phyloP scores from a whole-genome alignment of 2,329 filamentous ascomycete species.

The Paramyrothecium sp. region DNA sequence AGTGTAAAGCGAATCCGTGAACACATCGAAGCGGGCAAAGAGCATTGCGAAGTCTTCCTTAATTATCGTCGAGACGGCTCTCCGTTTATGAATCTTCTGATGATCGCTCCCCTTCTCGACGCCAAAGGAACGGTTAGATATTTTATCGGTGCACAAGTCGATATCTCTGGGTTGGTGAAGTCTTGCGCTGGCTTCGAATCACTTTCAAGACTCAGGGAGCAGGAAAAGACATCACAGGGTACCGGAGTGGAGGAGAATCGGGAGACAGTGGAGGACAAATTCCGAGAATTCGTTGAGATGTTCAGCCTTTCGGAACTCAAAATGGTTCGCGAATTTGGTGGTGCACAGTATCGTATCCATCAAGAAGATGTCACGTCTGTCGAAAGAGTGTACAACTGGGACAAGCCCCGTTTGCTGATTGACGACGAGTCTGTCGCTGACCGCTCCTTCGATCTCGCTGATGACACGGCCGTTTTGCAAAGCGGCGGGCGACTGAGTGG shows the following conservation, averaged over 20 bases:
- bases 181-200: constrained; percentile 65
- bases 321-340: constrained; percentile 61
- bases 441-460: constrained; percentile 5
- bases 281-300: constrained; percentile 67
- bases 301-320: constrained; percentile 67
- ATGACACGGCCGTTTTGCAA: too few relatives aligned
- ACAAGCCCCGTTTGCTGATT: constrained; percentile 39
- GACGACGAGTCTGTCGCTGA: constrained; percentile 29
- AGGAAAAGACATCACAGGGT: constrained; percentile 12
- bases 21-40: constrained; percentile 59
- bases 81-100: constrained; percentile 74
- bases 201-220: constrained; percentile 43
- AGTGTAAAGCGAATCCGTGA: constrained; percentile 62
- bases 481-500: constrained; percentile 24
- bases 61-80: constrained; percentile 78
- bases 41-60: constrained; percentile 71
- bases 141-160: constrained; percentile 69
- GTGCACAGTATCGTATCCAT: constrained; percentile 52
- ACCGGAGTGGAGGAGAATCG: constrained; percentile 1
- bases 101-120: constrained; percentile 69
- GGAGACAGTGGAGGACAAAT: constrained; percentile 46
- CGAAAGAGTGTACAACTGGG: constrained; percentile 33
- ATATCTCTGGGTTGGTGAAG: constrained; percentile 66
- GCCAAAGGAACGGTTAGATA: constrained; percentile 66
- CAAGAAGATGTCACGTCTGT: constrained; percentile 37